Conservation (phyloP, 2,329 filamentous ascomycete genomes). For the Alternaria novae-zelandiae region DNA sequence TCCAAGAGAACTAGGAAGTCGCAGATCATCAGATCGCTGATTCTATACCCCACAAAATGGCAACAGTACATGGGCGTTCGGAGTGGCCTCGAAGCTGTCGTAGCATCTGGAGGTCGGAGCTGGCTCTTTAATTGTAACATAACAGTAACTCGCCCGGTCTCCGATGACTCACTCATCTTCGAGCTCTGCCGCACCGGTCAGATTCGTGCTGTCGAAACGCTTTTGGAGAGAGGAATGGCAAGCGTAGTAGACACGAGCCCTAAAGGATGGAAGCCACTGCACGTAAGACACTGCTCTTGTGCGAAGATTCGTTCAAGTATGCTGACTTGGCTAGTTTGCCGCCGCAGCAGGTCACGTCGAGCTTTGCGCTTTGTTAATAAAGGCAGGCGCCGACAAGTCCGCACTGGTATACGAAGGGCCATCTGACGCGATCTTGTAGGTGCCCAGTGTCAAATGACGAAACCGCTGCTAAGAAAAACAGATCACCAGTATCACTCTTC, state of each 20-base stretch:
- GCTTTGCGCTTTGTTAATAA: slow-evolving; percentile 14
- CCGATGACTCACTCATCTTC: slow-evolving; percentile 20
- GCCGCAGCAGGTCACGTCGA: slow-evolving; percentile 16
- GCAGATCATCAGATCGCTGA: neutral
- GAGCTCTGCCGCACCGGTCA: slow-evolving; percentile 15
- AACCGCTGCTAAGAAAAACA: neutral
- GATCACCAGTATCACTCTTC: slow-evolving; percentile 18
- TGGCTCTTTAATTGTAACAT: slow-evolving; percentile 19
- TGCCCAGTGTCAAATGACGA: neutral
- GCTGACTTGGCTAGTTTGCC: slow-evolving; percentile 11
- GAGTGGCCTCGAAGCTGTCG: slow-evolving; percentile 14
- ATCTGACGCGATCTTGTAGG: slow-evolving; percentile 7
- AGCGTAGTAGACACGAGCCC: slow-evolving; percentile 21
- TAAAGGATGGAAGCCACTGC: neutral
- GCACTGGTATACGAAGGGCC: slow-evolving; percentile 22
- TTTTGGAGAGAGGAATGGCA: slow-evolving; percentile 10
- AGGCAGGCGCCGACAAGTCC: slow-evolving; percentile 17
- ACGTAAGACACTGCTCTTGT: neutral
- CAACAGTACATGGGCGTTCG: slow-evolving; percentile 7
- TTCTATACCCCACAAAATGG: slow-evolving; percentile 3
- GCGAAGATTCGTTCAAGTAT: neutral
- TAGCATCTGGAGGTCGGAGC: slow-evolving; percentile 5
- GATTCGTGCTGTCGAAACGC: slow-evolving; percentile 15
- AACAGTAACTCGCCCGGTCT: slow-evolving; percentile 2
- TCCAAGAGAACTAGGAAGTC: neutral